A percentile compares a stretch with the other conserved stretches of the same genome.
Evolutionary conservation across 2,329 filamentous ascomycete genomes (phyloP).

Genomic region (Cephalotrichum gorgonifer): DNA sequence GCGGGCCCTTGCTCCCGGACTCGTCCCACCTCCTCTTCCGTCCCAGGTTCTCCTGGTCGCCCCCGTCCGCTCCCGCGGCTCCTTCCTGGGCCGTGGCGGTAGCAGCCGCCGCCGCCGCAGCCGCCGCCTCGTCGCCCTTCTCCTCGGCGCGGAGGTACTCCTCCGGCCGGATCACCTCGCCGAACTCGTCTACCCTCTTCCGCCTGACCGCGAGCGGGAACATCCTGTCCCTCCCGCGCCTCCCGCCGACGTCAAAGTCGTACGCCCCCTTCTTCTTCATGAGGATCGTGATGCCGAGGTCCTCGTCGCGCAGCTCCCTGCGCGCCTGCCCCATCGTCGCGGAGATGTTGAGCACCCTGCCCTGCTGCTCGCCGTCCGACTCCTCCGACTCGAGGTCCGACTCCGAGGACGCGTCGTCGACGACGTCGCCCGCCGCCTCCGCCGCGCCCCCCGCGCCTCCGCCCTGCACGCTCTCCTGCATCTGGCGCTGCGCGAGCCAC

Average conservation of each 20-base stretch:
- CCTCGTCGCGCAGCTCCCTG: slow-evolving; percentile 77
- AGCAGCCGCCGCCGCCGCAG: too few species aligned
- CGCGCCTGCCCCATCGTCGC: slow-evolving; percentile 75
- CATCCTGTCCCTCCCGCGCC: slow-evolving; percentile 84
- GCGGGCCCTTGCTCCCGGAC: slow-evolving; percentile 25
- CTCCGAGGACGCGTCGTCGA: slow-evolving; percentile 77
- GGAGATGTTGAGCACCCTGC: slow-evolving; percentile 81
- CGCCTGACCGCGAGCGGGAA: slow-evolving; percentile 79
- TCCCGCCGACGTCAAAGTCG: slow-evolving; percentile 84
- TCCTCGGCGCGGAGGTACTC: slow-evolving; percentile 92
- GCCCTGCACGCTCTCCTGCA: slow-evolving; percentile 70
- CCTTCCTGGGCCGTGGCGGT: slow-evolving; percentile 10
- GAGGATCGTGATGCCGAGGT: slow-evolving; percentile 83
- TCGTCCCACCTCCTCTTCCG: slow-evolving; percentile 96
- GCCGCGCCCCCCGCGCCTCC: slow-evolving; percentile 56
- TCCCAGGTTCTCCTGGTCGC: slow-evolving; percentile 57
- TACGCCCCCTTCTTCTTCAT: slow-evolving; percentile 83
- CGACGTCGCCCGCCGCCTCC: slow-evolving; percentile 61
- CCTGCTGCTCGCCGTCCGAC: slow-evolving; percentile 82
- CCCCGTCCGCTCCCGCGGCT: slow-evolving; percentile 28
- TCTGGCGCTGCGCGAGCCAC: slow-evolving; percentile 78
- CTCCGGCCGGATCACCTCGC: slow-evolving; percentile 85
- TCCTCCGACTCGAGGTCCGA: slow-evolving; percentile 81
- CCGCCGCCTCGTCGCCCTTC: slow-evolving; percentile 53
- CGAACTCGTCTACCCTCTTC: slow-evolving; percentile 80